Evolutionary conservation across 805 yeast species (phyloP), one percentile per base, ranked within the genome.

Genomic region (Saccharomycopsis malanga): DNA sequence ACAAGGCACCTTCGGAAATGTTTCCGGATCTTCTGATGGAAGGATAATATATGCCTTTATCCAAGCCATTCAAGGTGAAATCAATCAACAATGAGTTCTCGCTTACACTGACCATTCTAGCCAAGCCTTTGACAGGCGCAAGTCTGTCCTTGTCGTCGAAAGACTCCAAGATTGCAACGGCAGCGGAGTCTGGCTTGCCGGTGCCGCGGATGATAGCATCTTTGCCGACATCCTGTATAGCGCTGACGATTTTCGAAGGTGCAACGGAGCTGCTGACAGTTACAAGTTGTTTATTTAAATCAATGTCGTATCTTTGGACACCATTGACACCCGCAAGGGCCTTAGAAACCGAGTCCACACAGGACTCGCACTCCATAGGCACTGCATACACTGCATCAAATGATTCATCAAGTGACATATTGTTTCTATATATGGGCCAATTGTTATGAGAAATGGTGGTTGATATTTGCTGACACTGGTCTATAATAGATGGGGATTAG

Each of bases 171-270:
- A 89, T 89, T 54, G 93, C 79, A 27, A 89, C 98, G 0, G 96
- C 96, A 0, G 97, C 95, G 17, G 85, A 74, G 61, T 89, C 82
- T 15, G 94, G 82, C 48, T 70, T 73, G 2, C 97, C 97, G 0
- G 96, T 79, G 4, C 98, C 98, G 50, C 98, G 72, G 21, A 91
- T 83, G 54, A 91, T 86, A 3, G 96, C 96, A 59, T 91, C 97
- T 54, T 79, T 76, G 1, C 97, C 96, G 2, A 81, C 79, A 1
- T 59, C 59, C 61, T 83, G 89, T 48, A 91, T 76, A 0, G 84
- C 76, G 44, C 67, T 66, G 34, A 88, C 80, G 34, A 89, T 75
- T 12, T 62, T 64, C 1, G 95, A 84, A 1, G 98, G 98, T 4
- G 96, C 80, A 3, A 75, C 70, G 21, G 35, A 35, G 2, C 88